phyloP scores from a whole-genome alignment of 2,329 filamentous ascomycete species.

The Beauveria asiatica region DNA sequence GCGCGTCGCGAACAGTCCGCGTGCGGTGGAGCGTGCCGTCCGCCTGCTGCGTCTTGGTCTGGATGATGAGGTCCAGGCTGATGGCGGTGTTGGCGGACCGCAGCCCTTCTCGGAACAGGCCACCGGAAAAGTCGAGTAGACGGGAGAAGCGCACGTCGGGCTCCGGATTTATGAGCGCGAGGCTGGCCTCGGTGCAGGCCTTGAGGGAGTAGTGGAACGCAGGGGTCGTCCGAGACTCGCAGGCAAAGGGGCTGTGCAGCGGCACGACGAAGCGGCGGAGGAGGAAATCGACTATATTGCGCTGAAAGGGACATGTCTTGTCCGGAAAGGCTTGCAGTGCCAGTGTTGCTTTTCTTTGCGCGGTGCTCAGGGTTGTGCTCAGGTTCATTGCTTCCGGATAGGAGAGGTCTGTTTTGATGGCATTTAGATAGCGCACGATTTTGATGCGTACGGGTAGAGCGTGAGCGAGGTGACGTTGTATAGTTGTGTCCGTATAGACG shows the following conservation, averaged over 20 bases:
- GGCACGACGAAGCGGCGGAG: constrained; percentile 46
- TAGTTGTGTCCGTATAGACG: background rate
- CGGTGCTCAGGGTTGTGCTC: background rate
- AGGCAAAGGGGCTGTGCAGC: constrained; percentile 42
- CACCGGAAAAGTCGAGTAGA: constrained; percentile 29
- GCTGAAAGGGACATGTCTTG: constrained; percentile 29
- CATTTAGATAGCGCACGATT: background rate
- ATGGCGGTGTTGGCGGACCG: constrained; percentile 25
- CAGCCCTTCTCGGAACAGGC: constrained; percentile 32
- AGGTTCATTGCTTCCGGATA: constrained; percentile 4
- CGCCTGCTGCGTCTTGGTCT: constrained; percentile 18
- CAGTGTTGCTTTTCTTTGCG: background rate
- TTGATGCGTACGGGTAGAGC: background rate
- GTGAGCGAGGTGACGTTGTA: background rate
- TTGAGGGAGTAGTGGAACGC: constrained; percentile 42
- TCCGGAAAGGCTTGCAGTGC: background rate
- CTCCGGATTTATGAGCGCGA: constrained; percentile 27
- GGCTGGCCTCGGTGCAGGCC: constrained; percentile 34
- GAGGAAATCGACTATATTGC: constrained; percentile 42
- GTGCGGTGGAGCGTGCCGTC: constrained; percentile 23
- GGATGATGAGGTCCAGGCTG: constrained; percentile 28
- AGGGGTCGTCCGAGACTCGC: constrained; percentile 32
- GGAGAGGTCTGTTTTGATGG: background rate
- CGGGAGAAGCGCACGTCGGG: constrained; percentile 28
- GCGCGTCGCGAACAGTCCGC: constrained; percentile 18